Evolutionary conservation across 1,284 basidiomycete genomes (phyloP).

Genomic region (Singerocomus inundabilis): DNA sequence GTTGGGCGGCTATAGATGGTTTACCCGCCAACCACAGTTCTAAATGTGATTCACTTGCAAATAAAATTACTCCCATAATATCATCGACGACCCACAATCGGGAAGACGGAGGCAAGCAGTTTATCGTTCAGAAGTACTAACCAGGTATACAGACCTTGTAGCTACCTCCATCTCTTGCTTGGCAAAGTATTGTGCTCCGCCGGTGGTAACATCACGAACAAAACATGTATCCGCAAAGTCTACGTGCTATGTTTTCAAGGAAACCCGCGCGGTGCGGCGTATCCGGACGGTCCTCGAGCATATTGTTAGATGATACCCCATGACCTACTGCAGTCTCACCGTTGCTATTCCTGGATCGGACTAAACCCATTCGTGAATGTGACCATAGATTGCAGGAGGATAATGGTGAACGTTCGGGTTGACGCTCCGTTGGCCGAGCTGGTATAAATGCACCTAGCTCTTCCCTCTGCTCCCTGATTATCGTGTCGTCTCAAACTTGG

Average conservation of each 20-base stretch:
- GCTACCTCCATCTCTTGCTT: constrained; percentile 33
- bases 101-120: too few relatives aligned
- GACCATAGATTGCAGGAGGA: constrained; percentile 5
- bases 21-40: too few relatives aligned
- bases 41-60: constrained; percentile 18
- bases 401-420: constrained; percentile 3
- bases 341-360: constrained; percentile 12
- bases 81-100: background rate
- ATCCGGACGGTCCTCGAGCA: constrained; percentile 13
- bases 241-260: background rate
- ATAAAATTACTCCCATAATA: background rate
- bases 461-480: background rate
- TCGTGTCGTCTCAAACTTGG: background rate
- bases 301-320: constrained; percentile 11
- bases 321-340: constrained; percentile 20
- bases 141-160: constrained; percentile 56
- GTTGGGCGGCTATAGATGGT: too few relatives aligned
- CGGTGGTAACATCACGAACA: background rate
- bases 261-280: background rate
- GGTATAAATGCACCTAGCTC: constrained; percentile 11
- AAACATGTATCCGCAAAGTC: background rate
- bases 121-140: too few relatives aligned
- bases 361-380: constrained; percentile 14
- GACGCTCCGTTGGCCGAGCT: background rate
- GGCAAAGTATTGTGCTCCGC: background rate